Base-by-base conservation (phyloP, 768 basidiomycete species). In the Calocybe gangraenosa region DNA sequence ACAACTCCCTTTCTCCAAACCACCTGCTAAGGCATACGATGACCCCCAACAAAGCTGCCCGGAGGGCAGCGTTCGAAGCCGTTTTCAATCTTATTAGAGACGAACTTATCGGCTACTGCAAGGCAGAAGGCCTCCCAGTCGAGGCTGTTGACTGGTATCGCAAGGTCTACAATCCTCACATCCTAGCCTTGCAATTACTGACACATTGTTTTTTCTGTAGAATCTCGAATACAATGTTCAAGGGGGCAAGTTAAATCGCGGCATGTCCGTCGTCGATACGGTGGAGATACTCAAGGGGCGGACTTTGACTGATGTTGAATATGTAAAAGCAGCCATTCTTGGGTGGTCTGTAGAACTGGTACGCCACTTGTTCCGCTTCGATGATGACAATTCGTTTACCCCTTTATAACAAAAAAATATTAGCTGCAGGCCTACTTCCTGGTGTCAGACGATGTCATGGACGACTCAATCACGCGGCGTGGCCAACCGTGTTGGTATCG, bases 401-500 rank as follows among this genome's bases (percentile, higher is more conserved):
- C 25, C n/a, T n/a, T n/a, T n/a, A n/a, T n/a, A n/a, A n/a, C n/a
- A n/a, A n/a, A n/a, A n/a, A n/a, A n/a, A 14, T 2, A 14, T 59
- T 15, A 94, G 91, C 79, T 99, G 5, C 95, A 97, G 83, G 92
- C 92, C 0, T 95, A 86, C 69, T 97, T 97, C 84, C 80, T 97
- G 42, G 92, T 95, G 46, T 78, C 90, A 3, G 91, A 99, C 66
- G 95, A 97, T 64, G 91, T 98, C 57, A 99, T 98, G 94, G 94
- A 97, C 61, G 65, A 75, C n/a, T 90, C 88, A 39, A 85, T 97
- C 55, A 97, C 93, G 7, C 85, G 95, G 19, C 84, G 94, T 6
- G 84, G 87, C 2, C 93, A 95, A 65, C 88, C 93, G 2, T 97
- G 94, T 69, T 99, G 91, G 89, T 97, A 95, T 70, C 78, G 70